A percentile compares a stretch with the other conserved stretches of the same genome.
Evolutionary conservation across 305 asterid genomes (phyloP).

Genomic region (Fraxinus angustifolia): DNA sequence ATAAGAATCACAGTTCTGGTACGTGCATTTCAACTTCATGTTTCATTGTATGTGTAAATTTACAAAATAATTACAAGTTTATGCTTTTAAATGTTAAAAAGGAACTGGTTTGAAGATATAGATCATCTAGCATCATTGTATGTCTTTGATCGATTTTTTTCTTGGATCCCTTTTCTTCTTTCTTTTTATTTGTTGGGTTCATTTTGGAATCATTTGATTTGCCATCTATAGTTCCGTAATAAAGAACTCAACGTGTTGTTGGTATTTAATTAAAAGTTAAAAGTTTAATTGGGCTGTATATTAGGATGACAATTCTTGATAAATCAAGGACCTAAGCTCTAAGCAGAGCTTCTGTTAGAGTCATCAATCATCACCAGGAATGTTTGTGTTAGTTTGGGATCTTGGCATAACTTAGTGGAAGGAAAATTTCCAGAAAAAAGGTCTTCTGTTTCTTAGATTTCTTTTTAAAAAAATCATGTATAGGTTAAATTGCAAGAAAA

Average conservation of each 20-base stretch:
- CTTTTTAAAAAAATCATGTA: neutral
- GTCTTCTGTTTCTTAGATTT: neutral
- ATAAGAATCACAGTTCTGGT: neutral
- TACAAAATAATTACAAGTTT: neutral
- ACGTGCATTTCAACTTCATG: neutral
- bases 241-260: neutral
- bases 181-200: neutral
- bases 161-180: neutral
- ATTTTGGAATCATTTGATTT: neutral
- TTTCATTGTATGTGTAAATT: neutral
- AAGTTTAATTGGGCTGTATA: neutral
- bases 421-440: neutral
- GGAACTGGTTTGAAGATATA: neutral
- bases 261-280: neutral
- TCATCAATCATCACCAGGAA: neutral
- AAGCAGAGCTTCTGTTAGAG: neutral
- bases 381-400: neutral
- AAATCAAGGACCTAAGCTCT: neutral
- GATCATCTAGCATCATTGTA: neutral
- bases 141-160: neutral
- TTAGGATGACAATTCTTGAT: neutral
- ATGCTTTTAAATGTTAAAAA: neutral
- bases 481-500: neutral
- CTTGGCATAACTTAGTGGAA: neutral
- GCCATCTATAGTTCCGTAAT: neutral